Base-by-base conservation (phyloP, 2,329 filamentous ascomycete species). In the Ceratocystiopsis brevicomis region DNA sequence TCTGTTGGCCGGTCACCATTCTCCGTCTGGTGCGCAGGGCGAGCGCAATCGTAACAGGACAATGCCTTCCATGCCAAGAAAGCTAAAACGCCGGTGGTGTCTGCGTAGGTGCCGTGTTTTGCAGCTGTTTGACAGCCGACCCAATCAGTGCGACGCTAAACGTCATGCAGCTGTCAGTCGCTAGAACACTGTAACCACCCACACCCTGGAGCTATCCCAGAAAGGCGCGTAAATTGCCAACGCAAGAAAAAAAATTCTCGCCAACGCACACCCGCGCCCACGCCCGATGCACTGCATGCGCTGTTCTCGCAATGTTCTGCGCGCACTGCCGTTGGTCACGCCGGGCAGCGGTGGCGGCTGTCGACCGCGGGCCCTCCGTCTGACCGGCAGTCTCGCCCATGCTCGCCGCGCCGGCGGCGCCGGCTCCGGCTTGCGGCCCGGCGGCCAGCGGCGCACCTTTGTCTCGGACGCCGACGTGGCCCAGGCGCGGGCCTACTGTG, bases 401-500 rank as follows among this genome's bases (percentile, higher is more conserved):
- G 14, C 34, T 13, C 25, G 25, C 5, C 25, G 25, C 8, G 25
- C 25, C 25, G 25, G 25, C 2, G 25, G 25, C 25, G 39, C 18
- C 17, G 32, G 5, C 30, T 10, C 17, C 32, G 30, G 15, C 40
- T 19, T 42, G 10, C 43, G 34, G 17, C 33, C 39, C 15, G 43
- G 12, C 35, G 35, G 39, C 43, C 11, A 37, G 19, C 39, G 59
- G 40, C 63, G 68, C 44, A 58, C 57, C 45, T 66, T 69, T 42
- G 61, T 65, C 43, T 70, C 67, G 3, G 64, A 69, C 33, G 59
- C 62, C 21, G 70, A 75, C 37, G 57, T 74, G 40, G 61, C 62
- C 35, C 65, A 68, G 45, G 71, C 71, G 17, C 61, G 69, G 44
- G 58, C 60, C 42, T 74, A 75, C 53, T 76, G 71, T 55, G 51